Evolutionary conservation across 768 basidiomycete species (phyloP).

Genomic region (Leccinum broughii): DNA sequence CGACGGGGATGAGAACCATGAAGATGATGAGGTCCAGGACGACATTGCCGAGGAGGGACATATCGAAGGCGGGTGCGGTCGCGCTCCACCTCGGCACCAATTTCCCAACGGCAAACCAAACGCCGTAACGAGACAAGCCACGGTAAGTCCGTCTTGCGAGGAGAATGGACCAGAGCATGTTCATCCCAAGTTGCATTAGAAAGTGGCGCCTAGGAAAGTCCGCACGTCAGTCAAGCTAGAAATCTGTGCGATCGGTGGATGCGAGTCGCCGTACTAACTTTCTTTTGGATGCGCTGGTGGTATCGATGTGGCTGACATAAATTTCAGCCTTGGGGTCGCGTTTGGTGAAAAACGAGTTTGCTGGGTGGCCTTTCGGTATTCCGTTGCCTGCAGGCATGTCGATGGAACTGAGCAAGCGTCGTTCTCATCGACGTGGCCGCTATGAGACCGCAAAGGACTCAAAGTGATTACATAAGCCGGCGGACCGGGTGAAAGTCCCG

Average conservation of each 20-base stretch:
- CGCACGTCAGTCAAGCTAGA: conserved; percentile 9
- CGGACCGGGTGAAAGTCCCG: background rate
- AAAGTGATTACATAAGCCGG: conserved; percentile 23
- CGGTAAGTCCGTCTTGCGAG: conserved; percentile 23
- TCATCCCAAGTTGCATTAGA: conserved; percentile 27
- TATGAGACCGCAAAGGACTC: background rate
- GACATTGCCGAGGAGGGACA: conserved; percentile 26
- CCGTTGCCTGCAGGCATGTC: conserved; percentile 28
- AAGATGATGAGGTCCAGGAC: conserved; percentile 29
- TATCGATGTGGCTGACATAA: conserved; percentile 33
- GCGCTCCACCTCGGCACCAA: conserved; percentile 14
- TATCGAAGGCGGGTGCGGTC: conserved; percentile 17
- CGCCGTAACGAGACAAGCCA: conserved; percentile 31
- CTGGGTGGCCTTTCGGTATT: conserved; percentile 30
- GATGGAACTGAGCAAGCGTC: conserved; percentile 2
- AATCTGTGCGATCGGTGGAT: background rate
- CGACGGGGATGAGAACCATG: conserved; percentile 25
- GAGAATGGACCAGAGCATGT: conserved; percentile 26
- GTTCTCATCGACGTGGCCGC: conserved; percentile 2
- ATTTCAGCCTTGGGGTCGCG: conserved; percentile 26
- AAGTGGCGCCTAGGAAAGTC: conserved; percentile 25
- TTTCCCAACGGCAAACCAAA: conserved; percentile 27
- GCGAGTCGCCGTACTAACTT: conserved; percentile 23
- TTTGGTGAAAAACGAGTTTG: conserved; percentile 19
- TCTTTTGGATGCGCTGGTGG: conserved; percentile 16